phyloP scores from a whole-genome alignment of 1,139 yeast genomes.

The Nakaseomyces uthaithaninus region DNA sequence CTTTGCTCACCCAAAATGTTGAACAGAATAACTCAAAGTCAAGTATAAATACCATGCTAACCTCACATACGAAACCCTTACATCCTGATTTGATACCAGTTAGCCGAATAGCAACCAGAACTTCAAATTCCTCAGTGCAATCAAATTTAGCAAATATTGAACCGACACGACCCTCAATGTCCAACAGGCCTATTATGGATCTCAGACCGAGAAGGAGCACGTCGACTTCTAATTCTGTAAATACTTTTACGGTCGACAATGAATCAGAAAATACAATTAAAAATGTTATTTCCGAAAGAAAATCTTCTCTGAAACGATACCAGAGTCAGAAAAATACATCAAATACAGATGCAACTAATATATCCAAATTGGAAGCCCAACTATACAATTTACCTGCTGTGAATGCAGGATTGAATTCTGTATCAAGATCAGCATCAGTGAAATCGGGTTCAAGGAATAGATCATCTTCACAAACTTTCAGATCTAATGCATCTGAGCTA shows the following conservation, averaged over 20 bases:
- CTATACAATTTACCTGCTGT: conserved; percentile 4
- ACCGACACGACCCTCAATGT: conserved; percentile 2
- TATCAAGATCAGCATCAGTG: conserved; percentile 5
- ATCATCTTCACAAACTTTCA: background rate
- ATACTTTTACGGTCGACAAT: background rate
- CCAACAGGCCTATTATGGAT: conserved; percentile 1
- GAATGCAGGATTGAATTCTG: background rate
- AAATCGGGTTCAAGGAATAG: conserved; percentile 2
- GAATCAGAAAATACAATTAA: background rate
- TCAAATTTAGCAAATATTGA: background rate
- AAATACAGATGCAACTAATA: conserved; percentile 1
- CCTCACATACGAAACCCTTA: background rate
- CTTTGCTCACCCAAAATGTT: conserved; percentile 9
- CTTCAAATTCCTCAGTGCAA: background rate
- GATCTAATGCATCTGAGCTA: background rate
- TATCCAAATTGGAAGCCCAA: conserved; percentile 5
- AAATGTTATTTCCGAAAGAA: background rate
- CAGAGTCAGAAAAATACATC: background rate
- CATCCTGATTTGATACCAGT: background rate
- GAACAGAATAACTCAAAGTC: conserved; percentile 8
- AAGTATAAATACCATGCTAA: conserved; percentile 1
- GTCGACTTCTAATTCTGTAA: conserved; percentile 2
- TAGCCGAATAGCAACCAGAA: background rate
- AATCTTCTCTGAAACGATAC: conserved; percentile 1
- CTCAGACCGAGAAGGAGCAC: conserved; percentile 1